phyloP scores from a whole-genome alignment of 2,329 filamentous ascomycete genomes.

The Aspergillus amoenus region DNA sequence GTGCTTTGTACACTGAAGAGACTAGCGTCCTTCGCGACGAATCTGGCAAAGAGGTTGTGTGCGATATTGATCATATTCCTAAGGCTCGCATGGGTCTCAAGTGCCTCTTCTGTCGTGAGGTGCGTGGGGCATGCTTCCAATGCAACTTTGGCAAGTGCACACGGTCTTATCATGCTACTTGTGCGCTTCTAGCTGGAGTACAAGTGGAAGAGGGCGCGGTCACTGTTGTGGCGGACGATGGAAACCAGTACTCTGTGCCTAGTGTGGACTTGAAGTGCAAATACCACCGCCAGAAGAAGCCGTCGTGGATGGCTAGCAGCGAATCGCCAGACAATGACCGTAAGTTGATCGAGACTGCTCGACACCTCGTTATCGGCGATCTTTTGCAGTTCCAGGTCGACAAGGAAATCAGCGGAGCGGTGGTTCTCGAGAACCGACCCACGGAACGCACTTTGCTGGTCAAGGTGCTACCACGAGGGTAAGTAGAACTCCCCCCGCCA shows the following conservation, averaged over 20 bases:
- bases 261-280: slow-evolving; percentile 92
- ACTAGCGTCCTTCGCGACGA: slow-evolving; percentile 77
- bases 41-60: slow-evolving; percentile 68
- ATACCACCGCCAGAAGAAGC: slow-evolving; percentile 86
- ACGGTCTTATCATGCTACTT: slow-evolving; percentile 91
- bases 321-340: slow-evolving; percentile 69
- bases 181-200: slow-evolving; percentile 86
- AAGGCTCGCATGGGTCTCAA: slow-evolving; percentile 88
- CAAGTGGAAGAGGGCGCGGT: slow-evolving; percentile 85
- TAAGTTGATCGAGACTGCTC: slow-evolving; percentile 67
- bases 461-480: slow-evolving; percentile 82
- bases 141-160: slow-evolving; percentile 94
- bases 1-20: slow-evolving; percentile 87
- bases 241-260: slow-evolving; percentile 86
- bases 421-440: slow-evolving; percentile 77
- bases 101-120: slow-evolving; percentile 91
- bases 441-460: slow-evolving; percentile 75
- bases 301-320: slow-evolving; percentile 66
- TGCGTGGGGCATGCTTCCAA: slow-evolving; percentile 94
- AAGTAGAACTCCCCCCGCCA: slow-evolving; percentile 41
- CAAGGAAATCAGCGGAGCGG: slow-evolving; percentile 87
- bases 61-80: slow-evolving; percentile 76
- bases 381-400: slow-evolving; percentile 82
- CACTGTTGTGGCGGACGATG: slow-evolving; percentile 84
- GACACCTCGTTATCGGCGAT: slow-evolving; percentile 67